Percentiles rank a stretch among this genome's conserved stretches.
These are phyloP conservation scores for Sordariomycetes sp. DNA, from an alignment of 2,329 filamentous ascomycete species.

Conservation along the genomic window DNA sequence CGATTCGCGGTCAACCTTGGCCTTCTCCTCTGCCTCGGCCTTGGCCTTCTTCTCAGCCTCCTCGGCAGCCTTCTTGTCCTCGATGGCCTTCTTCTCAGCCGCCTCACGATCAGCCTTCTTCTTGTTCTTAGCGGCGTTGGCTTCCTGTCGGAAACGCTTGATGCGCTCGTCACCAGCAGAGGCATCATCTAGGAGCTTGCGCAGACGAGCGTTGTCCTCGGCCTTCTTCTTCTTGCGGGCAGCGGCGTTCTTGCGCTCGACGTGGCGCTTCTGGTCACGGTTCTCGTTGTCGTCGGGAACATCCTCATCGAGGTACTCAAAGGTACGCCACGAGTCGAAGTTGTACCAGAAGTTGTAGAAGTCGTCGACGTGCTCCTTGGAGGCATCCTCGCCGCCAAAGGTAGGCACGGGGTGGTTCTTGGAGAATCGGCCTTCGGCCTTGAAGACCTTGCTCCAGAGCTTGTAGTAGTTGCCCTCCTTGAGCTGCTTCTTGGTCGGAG, in stretches of 20 bases:
- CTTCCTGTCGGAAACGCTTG: conserved; percentile 91
- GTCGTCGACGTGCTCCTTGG: conserved; percentile 79
- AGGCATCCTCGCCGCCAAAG: conserved; percentile 76
- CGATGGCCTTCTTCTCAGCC: conserved; percentile 75
- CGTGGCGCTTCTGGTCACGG: conserved; percentile 96
- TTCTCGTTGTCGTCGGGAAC: conserved; percentile 98
- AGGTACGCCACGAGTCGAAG: conserved; percentile 95
- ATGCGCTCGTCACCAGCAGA: conserved; percentile 85
- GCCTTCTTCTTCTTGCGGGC: conserved; percentile 99
- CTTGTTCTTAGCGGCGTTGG: conserved; percentile 93
- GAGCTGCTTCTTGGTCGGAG: conserved; percentile 83
- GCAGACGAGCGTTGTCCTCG: conserved; percentile 86
- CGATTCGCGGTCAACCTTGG: conserved; percentile 75
- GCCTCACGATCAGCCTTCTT: conserved; percentile 85
- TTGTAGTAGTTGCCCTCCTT: conserved; percentile 91
- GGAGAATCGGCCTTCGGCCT: conserved; percentile 87
- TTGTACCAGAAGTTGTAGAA: conserved; percentile 99
- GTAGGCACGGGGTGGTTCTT: conserved; percentile 80
- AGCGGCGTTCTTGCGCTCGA: conserved; percentile 97
- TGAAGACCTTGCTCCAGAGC: conserved; percentile 84
- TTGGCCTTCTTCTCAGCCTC: conserved; percentile 71
- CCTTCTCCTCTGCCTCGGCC: conserved; percentile 77
- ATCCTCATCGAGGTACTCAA: conserved; percentile 98
- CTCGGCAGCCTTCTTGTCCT: conserved; percentile 78
- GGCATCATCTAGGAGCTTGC: conserved; percentile 81